A percentile compares a stretch with the other conserved stretches of the same genome.
Evolutionary conservation across 345 rosid genomes (phyloP).

Genomic region (Salix arbutifolia): DNA sequence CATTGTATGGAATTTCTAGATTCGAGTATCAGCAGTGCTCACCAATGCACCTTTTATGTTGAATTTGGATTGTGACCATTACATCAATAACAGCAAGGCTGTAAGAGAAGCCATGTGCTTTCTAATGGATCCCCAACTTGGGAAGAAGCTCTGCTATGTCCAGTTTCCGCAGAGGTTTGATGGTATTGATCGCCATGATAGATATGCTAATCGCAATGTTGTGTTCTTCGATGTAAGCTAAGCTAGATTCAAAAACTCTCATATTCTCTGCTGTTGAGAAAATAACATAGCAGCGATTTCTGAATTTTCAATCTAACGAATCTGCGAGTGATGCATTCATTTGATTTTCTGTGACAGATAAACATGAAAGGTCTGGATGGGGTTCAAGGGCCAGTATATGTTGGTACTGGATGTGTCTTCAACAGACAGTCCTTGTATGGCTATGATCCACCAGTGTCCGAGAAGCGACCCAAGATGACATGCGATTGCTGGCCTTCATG

Average conservation of each 20-base stretch:
- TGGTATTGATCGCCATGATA: slow-evolving; percentile 86
- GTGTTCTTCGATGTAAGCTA: slow-evolving; percentile 87
- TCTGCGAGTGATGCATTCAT: background rate
- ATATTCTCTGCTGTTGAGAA: background rate
- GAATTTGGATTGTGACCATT: slow-evolving; percentile 95
- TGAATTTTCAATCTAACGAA: background rate
- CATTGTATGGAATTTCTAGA: slow-evolving; percentile 31
- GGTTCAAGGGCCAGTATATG: slow-evolving; percentile 92
- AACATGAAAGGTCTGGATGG: slow-evolving; percentile 95
- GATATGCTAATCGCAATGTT: slow-evolving; percentile 89
- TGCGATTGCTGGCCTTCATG: slow-evolving; percentile 98
- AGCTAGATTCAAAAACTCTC: background rate
- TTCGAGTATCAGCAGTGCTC: slow-evolving; percentile 94
- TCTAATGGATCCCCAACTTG: slow-evolving; percentile 92
- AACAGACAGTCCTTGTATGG: slow-evolving; percentile 91
- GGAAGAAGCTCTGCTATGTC: slow-evolving; percentile 93
- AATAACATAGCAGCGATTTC: background rate
- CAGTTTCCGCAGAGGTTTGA: slow-evolving; percentile 97
- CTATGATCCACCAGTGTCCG: slow-evolving; percentile 84
- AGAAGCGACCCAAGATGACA: slow-evolving; percentile 91
- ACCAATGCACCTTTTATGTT: slow-evolving; percentile 90
- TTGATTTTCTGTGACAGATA: slow-evolving; percentile 39
- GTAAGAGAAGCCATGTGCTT: slow-evolving; percentile 96
- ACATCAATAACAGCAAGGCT: slow-evolving; percentile 87
- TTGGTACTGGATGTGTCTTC: slow-evolving; percentile 96